A percentile compares a stretch with the other conserved stretches of the same genome.
Evolutionary conservation across 768 basidiomycete species (phyloP).

Genomic region (Kwoniella heveanensis): DNA sequence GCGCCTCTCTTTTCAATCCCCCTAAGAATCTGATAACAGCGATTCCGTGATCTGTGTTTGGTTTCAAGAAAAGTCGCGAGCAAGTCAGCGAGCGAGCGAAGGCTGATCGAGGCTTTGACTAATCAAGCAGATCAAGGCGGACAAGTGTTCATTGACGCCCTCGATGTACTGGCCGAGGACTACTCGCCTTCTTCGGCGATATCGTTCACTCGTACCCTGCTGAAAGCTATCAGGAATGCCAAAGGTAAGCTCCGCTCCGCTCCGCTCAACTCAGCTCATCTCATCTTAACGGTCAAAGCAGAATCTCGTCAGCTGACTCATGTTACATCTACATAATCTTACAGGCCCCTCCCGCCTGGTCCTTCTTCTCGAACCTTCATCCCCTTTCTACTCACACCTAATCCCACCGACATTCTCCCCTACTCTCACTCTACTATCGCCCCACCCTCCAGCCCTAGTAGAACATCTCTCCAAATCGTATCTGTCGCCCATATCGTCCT

Average conservation of each 20-base stretch:
- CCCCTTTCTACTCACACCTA: conserved; percentile 32
- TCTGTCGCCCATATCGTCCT: conserved; percentile 70
- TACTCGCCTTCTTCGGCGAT: conserved; percentile 27
- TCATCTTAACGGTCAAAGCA: too few species aligned
- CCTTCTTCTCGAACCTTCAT: conserved; percentile 36
- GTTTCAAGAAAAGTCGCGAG: too few species aligned
- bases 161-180: conserved; percentile 50
- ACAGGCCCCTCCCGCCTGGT: conserved; percentile 47
- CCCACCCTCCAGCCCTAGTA: conserved; percentile 73
- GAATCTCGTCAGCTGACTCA: too few species aligned
- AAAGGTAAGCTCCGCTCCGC: conserved; percentile 42
- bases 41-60: too few species aligned
- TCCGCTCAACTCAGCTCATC: too few species aligned
- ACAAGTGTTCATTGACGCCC: conserved; percentile 50
- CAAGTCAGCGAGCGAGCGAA: too few species aligned
- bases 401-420: conserved; percentile 37
- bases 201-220: conserved; percentile 29
- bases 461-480: conserved; percentile 70
- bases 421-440: conserved; percentile 48
- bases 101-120: too few species aligned
- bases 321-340: too few species aligned
- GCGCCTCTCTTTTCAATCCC: too few species aligned
- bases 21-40: too few species aligned
- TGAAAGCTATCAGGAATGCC: conserved; percentile 28
- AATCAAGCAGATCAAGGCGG: conserved; percentile 26